Evolutionary conservation across 1,284 basidiomycete species (phyloP).

Genomic region (Papiliotrema terrestris): DNA sequence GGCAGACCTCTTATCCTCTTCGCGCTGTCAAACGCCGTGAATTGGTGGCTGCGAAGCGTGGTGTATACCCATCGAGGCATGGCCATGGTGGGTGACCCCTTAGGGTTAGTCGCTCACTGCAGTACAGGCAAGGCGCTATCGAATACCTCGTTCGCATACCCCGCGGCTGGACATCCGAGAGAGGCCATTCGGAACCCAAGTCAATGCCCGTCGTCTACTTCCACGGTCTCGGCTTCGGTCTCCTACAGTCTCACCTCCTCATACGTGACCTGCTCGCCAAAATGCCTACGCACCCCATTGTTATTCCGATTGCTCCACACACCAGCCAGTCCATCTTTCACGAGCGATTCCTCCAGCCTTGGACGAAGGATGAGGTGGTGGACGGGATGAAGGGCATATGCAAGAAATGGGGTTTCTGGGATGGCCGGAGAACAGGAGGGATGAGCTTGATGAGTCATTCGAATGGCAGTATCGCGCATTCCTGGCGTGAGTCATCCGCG

Average conservation of each 20-base stretch:
- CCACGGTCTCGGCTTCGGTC: constrained; percentile 80
- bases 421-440: constrained; percentile 48
- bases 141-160: constrained; percentile 72
- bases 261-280: constrained; percentile 44
- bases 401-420: constrained; percentile 60
- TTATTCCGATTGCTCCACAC: constrained; percentile 77
- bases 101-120: constrained; percentile 6
- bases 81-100: constrained; percentile 14
- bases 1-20: constrained; percentile 72
- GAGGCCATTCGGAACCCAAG: constrained; percentile 31
- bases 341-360: constrained; percentile 65
- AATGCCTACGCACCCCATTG: constrained; percentile 66
- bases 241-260: constrained; percentile 52
- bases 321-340: constrained; percentile 82
- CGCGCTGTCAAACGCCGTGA: constrained; percentile 57
- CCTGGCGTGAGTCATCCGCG: constrained; percentile 34
- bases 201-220: constrained; percentile 74
- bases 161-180: constrained; percentile 57
- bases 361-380: constrained; percentile 61
- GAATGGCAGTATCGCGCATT: constrained; percentile 54
- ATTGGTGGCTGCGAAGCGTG: constrained; percentile 34
- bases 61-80: constrained; percentile 36
- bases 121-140: constrained; percentile 48
- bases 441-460: constrained; percentile 81
- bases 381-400: constrained; percentile 62